phyloP scores from a whole-genome alignment of 306 rosid species.

The Sesbania bispinosa region DNA sequence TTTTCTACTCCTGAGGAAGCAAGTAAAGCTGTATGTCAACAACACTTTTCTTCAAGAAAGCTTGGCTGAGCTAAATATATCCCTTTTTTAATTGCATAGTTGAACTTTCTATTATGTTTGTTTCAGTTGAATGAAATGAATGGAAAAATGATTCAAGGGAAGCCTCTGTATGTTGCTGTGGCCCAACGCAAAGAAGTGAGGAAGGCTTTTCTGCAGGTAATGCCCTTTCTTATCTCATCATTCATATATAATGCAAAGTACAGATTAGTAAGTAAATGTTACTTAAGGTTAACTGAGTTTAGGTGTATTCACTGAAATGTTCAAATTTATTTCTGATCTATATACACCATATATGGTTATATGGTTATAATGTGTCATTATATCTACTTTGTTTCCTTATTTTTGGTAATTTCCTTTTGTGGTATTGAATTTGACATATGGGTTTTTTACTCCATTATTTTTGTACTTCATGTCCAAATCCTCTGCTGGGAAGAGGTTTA shows the following conservation, averaged over 20 bases:
- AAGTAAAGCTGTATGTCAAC: conserved; percentile 59
- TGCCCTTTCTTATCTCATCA: neutral
- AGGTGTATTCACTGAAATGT: neutral
- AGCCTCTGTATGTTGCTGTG: conserved; percentile 81
- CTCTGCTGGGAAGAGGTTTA: too few species aligned
- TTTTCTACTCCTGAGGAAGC: conserved; percentile 82
- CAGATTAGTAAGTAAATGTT: too few species aligned
- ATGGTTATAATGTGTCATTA: too few species aligned
- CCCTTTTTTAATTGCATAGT: neutral
- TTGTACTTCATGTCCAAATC: too few species aligned
- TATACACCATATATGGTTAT: too few species aligned
- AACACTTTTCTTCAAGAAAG: neutral
- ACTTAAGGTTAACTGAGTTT: too few species aligned
- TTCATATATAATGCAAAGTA: too few species aligned
- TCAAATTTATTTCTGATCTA: too few species aligned
- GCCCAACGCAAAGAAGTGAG: conserved; percentile 92
- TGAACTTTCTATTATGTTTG: neutral
- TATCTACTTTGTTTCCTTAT: too few species aligned
- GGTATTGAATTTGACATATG: too few species aligned
- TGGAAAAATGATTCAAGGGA: conserved; percentile 69
- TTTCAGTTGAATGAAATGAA: conserved; percentile 70
- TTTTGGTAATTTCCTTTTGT: too few species aligned
- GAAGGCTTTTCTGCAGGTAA: conserved; percentile 59
- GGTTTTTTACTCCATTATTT: too few species aligned
- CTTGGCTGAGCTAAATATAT: neutral